Conservation (phyloP, 257 asterid species). For the Solanum acaule region DNA sequence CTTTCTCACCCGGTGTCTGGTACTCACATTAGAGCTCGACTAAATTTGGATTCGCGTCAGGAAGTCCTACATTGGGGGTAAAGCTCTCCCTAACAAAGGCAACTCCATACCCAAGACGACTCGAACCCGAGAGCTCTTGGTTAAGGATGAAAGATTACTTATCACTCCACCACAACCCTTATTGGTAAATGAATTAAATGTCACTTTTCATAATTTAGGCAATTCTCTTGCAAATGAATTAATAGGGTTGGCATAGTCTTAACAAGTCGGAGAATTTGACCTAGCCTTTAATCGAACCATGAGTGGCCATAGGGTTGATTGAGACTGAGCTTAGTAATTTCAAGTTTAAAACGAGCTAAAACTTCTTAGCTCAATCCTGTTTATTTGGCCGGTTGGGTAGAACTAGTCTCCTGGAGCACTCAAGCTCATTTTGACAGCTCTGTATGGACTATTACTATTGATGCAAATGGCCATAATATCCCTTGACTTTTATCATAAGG, state of each 20-base stretch:
- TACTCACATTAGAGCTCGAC: too few species aligned
- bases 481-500: not conserved
- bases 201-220: not conserved
- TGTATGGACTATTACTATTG: not conserved
- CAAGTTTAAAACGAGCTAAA: not conserved
- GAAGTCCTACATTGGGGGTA: too few species aligned
- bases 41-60: accelerated
- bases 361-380: not conserved
- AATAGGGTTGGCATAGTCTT: not conserved
- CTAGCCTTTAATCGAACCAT: not conserved
- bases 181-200: too few species aligned
- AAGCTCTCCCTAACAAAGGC: too few species aligned
- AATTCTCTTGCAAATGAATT: not conserved
- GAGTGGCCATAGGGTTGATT: not conserved
- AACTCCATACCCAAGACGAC: too few species aligned
- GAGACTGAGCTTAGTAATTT: not conserved
- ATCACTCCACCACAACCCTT: too few species aligned
- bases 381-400: not conserved
- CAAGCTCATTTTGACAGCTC: not conserved
- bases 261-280: not conserved
- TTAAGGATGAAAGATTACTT: too few species aligned
- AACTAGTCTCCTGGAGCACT: not conserved
- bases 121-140: too few species aligned
- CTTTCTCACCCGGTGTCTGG: too few species aligned
- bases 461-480: not conserved